Conservation (phyloP, 768 basidiomycete genomes). For the Lactarius trivialis region DNA sequence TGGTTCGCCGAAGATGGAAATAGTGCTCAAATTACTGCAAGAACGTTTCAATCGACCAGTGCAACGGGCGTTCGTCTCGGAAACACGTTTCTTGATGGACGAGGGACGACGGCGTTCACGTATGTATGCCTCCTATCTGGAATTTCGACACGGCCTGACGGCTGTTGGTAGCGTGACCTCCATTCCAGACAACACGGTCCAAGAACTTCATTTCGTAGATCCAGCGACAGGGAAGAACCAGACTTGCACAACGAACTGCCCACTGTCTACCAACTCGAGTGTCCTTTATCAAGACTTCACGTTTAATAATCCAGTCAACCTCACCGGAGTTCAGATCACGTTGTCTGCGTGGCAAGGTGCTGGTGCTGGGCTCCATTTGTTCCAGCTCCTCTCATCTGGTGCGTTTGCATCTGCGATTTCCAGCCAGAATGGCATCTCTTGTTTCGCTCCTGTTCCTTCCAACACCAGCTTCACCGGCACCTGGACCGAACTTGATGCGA, state of each 20-base stretch:
- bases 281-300: conserved; percentile 92
- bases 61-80: conserved; percentile 82
- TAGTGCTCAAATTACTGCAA: conserved; percentile 66
- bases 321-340: conserved; percentile 87
- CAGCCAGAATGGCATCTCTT: conserved; percentile 56
- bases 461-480: conserved; percentile 57
- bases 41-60: conserved; percentile 65
- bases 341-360: conserved; percentile 69
- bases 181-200: conserved; percentile 82
- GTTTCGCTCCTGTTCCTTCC: conserved; percentile 73
- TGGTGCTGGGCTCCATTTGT: conserved; percentile 76
- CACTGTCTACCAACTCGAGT: conserved; percentile 67
- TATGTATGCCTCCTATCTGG: conserved; percentile 32
- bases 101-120: conserved; percentile 88
- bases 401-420: conserved; percentile 76
- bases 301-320: conserved; percentile 50
- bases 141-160: conserved; percentile 15
- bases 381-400: conserved; percentile 91
- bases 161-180: conserved; percentile 58
- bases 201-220: conserved; percentile 71
- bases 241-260: conserved; percentile 76
- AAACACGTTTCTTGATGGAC: conserved; percentile 77
- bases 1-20: conserved; percentile 80
- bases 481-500: conserved; percentile 60
- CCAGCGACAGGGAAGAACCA: conserved; percentile 63